Conservation (phyloP, 2,329 filamentous ascomycete species). For the Paecilomyces sp. region DNA sequence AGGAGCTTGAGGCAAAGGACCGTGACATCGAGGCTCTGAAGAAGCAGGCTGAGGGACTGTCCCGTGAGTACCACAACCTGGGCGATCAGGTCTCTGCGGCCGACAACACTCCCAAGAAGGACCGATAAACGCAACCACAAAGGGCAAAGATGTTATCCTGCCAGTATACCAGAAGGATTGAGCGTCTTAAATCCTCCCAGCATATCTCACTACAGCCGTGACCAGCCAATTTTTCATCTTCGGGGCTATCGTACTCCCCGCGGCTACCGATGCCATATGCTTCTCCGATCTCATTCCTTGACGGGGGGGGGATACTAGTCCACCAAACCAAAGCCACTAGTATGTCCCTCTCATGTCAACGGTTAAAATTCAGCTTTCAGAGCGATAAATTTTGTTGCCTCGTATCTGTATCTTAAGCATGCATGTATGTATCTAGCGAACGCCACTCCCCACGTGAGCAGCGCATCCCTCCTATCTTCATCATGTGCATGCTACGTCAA, state of each 20-base stretch:
- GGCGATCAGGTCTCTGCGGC: conserved; percentile 65
- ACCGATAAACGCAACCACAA: conserved; percentile 36
- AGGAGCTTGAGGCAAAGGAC: conserved; percentile 66
- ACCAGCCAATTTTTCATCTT: background rate
- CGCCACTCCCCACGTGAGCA: background rate
- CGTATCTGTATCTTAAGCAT: background rate
- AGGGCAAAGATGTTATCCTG: background rate
- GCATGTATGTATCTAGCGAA: background rate
- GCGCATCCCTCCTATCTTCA: background rate
- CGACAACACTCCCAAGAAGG: conserved; percentile 48
- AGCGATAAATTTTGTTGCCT: background rate
- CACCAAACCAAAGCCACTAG: background rate
- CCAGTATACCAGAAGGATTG: background rate
- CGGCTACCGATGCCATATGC: background rate
- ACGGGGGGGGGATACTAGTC: no score
- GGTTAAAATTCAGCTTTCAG: background rate
- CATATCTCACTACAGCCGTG: background rate
- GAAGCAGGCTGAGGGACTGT: conserved; percentile 82
- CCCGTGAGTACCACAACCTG: conserved; percentile 77
- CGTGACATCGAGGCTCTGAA: conserved; percentile 78
- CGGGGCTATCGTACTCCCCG: background rate
- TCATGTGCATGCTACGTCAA: background rate
- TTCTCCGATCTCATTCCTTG: background rate
- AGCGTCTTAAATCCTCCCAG: background rate
- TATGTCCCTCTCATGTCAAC: background rate